Conservation (phyloP, 257 asterid genomes). For the Gentiana macrophylla region DNA sequence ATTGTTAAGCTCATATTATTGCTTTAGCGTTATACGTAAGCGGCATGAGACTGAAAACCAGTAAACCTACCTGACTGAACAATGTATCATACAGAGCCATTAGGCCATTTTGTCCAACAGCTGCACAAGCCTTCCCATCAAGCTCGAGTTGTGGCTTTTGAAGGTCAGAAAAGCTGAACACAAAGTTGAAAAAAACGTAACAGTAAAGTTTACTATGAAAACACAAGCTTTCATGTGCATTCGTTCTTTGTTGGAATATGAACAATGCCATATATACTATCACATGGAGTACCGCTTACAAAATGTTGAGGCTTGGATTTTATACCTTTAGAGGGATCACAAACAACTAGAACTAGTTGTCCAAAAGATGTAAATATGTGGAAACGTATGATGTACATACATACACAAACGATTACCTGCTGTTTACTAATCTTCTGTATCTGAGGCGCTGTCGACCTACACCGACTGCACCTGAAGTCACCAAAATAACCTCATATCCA, state of each 20-base stretch:
- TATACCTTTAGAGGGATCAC: neutral
- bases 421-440: slow-evolving; percentile 41
- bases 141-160: slow-evolving; percentile 62
- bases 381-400: neutral
- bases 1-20: neutral
- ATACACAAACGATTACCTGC: slow-evolving; percentile 30
- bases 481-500: slow-evolving; percentile 50
- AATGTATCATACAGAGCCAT: slow-evolving; percentile 57
- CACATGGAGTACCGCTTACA: no score
- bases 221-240: neutral
- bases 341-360: neutral
- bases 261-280: no score
- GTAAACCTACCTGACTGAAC: slow-evolving; percentile 42
- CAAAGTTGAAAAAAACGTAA: neutral
- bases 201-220: neutral
- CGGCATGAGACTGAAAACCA: neutral
- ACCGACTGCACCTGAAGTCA: slow-evolving; percentile 72
- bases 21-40: neutral
- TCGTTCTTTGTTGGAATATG: neutral
- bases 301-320: neutral
- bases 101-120: slow-evolving; percentile 65
- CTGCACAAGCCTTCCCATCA: slow-evolving; percentile 73
- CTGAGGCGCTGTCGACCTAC: slow-evolving; percentile 63
- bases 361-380: neutral
- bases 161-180: slow-evolving; percentile 46